These are phyloP conservation scores for Apiotrichum mycotoxinovorans DNA, from an alignment of 1,284 basidiomycete genomes.

Conservation along the genomic window DNA sequence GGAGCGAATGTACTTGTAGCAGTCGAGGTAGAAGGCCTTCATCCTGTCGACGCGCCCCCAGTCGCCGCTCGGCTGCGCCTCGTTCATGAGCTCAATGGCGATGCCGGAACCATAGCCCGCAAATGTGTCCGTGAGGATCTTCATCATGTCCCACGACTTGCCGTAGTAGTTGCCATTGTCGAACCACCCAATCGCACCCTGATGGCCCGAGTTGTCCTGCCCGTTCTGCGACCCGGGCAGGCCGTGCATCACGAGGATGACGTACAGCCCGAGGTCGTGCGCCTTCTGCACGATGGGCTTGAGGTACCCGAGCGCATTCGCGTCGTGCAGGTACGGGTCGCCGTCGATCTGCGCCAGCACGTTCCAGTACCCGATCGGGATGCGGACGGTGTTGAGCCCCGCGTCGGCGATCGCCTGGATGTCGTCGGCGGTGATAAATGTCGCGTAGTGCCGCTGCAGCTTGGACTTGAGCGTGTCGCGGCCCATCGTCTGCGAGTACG, in stretches of 20 bases:
- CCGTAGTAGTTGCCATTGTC: slow-evolving; percentile 49
- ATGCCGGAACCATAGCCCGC: slow-evolving; percentile 50
- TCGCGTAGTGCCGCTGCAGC: slow-evolving; percentile 40
- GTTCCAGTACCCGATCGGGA: slow-evolving; percentile 43
- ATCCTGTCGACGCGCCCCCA: neutral
- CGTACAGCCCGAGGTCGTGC: slow-evolving; percentile 64
- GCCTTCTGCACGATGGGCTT: slow-evolving; percentile 72
- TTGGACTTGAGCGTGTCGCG: slow-evolving; percentile 29
- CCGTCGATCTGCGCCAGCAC: slow-evolving; percentile 11
- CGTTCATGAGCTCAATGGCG: slow-evolving; percentile 27
- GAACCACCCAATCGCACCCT: slow-evolving; percentile 68
- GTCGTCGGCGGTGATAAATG: slow-evolving; percentile 60
- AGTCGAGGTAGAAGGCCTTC: slow-evolving; percentile 54
- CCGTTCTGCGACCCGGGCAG: slow-evolving; percentile 74
- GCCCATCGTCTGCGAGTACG: slow-evolving; percentile 39
- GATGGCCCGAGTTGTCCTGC: slow-evolving; percentile 78
- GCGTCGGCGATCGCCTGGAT: slow-evolving; percentile 56
- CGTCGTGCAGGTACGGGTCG: slow-evolving; percentile 60
- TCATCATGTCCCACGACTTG: neutral
- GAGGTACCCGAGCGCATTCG: slow-evolving; percentile 48
- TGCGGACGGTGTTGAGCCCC: slow-evolving; percentile 45
- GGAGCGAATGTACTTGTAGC: slow-evolving; percentile 7
- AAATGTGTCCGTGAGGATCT: slow-evolving; percentile 47
- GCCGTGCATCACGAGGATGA: slow-evolving; percentile 66
- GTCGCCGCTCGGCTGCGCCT: slow-evolving; percentile 7